Conservation (phyloP, 805 yeast genomes). For the Saturnispora besseyi region DNA sequence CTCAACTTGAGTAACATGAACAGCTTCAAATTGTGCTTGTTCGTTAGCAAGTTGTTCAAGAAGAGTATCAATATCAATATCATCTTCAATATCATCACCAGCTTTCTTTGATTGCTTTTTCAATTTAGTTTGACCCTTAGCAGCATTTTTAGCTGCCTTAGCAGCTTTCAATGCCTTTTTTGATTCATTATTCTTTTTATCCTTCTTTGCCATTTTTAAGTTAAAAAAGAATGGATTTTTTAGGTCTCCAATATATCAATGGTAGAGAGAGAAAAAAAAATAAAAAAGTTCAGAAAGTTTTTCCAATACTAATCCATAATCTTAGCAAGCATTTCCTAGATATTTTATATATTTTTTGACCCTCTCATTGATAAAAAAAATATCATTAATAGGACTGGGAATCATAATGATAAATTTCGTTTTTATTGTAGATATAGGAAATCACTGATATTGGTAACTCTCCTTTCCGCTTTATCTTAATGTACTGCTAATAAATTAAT, state of each 20-base stretch:
- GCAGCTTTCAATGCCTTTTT: conserved; percentile 90
- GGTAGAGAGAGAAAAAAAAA: background rate
- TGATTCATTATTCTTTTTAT: conserved; percentile 73
- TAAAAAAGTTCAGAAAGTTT: background rate
- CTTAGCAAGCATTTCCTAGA: too few relatives aligned
- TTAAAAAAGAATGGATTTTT: background rate
- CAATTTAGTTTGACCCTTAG: conserved; percentile 65
- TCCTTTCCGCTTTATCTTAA: too few relatives aligned
- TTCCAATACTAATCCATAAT: too few relatives aligned
- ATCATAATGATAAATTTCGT: too few relatives aligned
- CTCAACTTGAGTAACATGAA: conserved; percentile 46
- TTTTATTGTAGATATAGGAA: too few relatives aligned
- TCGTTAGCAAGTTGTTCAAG: conserved; percentile 68
- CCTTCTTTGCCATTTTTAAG: conserved; percentile 42
- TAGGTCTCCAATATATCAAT: too few relatives aligned
- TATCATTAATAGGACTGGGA: too few relatives aligned
- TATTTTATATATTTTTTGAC: too few relatives aligned
- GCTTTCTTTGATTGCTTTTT: conserved; percentile 67
- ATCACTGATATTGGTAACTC: too few relatives aligned
- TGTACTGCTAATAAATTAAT: too few relatives aligned
- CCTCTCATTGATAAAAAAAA: too few relatives aligned
- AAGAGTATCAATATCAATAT: conserved; percentile 77
- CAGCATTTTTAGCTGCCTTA: conserved; percentile 65
- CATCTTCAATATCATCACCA: conserved; percentile 75
- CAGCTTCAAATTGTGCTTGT: conserved; percentile 70